Evolutionary conservation across 208 protist species (phyloP), one percentile per base, ranked within the genome.

Genomic region (Trypanosoma avium): DNA sequence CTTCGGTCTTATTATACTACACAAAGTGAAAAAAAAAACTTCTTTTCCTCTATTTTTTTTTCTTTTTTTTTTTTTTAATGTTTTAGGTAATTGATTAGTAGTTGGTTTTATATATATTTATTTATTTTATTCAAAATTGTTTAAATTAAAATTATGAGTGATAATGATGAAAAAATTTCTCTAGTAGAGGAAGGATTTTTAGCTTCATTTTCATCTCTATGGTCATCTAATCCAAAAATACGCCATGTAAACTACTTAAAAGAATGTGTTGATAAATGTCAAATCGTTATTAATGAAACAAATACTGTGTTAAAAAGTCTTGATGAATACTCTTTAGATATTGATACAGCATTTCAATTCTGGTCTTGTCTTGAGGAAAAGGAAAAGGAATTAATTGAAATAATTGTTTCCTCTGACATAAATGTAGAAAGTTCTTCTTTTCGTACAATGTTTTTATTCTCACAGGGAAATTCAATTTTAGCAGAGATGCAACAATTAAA

Each of bases 401-500:
- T 15, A 22, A 24, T 70, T 10, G 21, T 15, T 33, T 19, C 27
- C 1, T 70, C 45, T 32, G 43, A 70, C 32, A n/a, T 33, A 46
- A 24, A 12, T 27, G 15, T 50, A 12, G 22, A 33, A 0, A 22
- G 50, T 4, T 1, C 12, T 29, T 15, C 4, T 15, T 54, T 59
- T 45, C 17, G 30, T 0, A 19, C 45, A 30, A 46, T 72, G 24
- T 53, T 24, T 50, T 12, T 43, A 19, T 21, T 72, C 26, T 57
- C 42, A 5, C 24, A 15, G 12, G 73, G 54, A 32, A 57, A 68
- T 27, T 35, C 32, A 4, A 22, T 68, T 24, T 54, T 48, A 21
- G 65, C 66, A 0, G 61, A 69, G 29, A 43, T 78, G 47, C 57
- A 65, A 35, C 24, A 32, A 15, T 12, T 64, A 30, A 54, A 59